phyloP scores from a whole-genome alignment of 306 rosid genomes.

The Mucuna pruriens region DNA sequence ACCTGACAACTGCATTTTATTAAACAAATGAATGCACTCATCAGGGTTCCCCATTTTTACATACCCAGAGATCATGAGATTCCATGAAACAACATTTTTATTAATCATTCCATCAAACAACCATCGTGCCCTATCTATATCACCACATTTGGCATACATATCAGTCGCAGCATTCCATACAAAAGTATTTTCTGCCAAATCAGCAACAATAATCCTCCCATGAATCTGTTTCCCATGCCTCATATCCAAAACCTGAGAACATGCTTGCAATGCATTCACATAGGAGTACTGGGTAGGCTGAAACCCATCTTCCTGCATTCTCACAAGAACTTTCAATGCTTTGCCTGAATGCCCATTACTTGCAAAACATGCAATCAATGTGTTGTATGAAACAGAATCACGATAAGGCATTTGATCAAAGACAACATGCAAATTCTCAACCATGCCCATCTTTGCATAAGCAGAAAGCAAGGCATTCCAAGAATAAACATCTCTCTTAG shows the following conservation, averaged over 20 bases:
- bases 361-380: slow-evolving; percentile 56
- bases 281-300: slow-evolving; percentile 55
- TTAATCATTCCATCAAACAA: slow-evolving; percentile 51
- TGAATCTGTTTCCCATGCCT: slow-evolving; percentile 67
- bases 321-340: slow-evolving; percentile 49
- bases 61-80: slow-evolving; percentile 53
- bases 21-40: slow-evolving; percentile 49
- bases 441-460: slow-evolving; percentile 45
- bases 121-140: slow-evolving; percentile 49
- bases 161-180: slow-evolving; percentile 49
- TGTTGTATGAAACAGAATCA: slow-evolving; percentile 65
- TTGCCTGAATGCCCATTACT: slow-evolving; percentile 47
- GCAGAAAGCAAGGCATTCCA: slow-evolving; percentile 71
- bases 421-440: slow-evolving; percentile 40
- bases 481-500: slow-evolving; percentile 58
- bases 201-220: slow-evolving; percentile 48
- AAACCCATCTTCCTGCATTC: slow-evolving; percentile 62
- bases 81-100: slow-evolving; percentile 61
- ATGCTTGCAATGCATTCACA: slow-evolving; percentile 65
- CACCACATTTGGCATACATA: slow-evolving; percentile 58
- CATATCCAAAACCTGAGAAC: slow-evolving; percentile 56
- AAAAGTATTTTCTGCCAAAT: slow-evolving; percentile 41
- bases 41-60: slow-evolving; percentile 49
- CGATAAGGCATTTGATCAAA: slow-evolving; percentile 62
- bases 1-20: slow-evolving; percentile 50